Conservation (phyloP, 257 asterid genomes). For the Solanum infundibuliforme region DNA sequence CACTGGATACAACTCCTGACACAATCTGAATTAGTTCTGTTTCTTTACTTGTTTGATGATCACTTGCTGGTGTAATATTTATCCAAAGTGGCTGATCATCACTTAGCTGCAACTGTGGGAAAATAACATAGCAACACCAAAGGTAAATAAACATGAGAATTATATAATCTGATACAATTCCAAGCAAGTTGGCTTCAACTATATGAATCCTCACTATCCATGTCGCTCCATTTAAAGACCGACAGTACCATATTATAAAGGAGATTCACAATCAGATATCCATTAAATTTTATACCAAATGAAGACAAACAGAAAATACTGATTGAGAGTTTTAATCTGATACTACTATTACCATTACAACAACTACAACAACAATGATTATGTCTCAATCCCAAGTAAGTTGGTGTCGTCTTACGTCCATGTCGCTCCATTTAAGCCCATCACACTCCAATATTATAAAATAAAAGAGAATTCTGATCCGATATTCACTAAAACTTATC, state of each 20-base stretch:
- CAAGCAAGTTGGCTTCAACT: neutral
- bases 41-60: conserved; percentile 5
- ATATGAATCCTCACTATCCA: neutral
- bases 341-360: neutral
- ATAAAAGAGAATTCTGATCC: neutral
- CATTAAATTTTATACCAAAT: neutral
- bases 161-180: neutral
- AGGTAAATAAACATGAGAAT: neutral
- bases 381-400: neutral
- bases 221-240: neutral
- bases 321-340: neutral
- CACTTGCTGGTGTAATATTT: conserved; percentile 32
- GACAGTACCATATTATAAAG: neutral
- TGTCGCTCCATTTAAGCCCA: neutral
- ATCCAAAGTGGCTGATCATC: conserved; percentile 65
- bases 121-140: neutral
- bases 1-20: conserved; percentile 42
- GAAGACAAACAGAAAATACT: neutral
- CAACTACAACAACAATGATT: neutral
- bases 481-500: neutral
- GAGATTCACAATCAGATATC: neutral
- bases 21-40: conserved; percentile 14
- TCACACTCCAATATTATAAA: neutral
- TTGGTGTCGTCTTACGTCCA: neutral
- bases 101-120: conserved; percentile 46